These are phyloP conservation scores for Heracleum sosnowskyi DNA, from an alignment of 129 eudicot genomes.

Conservation along the genomic window DNA sequence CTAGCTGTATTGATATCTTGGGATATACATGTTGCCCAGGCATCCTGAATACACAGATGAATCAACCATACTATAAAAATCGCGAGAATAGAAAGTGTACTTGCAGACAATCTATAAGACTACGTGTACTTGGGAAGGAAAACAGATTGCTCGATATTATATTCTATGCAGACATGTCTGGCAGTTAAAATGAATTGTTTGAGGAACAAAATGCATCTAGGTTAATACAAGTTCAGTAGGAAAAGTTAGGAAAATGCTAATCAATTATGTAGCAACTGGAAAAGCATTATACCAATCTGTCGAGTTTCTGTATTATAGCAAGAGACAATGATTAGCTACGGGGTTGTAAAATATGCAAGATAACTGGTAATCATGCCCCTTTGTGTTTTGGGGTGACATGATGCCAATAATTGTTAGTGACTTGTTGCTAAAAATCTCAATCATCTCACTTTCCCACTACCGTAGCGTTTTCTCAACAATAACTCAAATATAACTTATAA, in stretches of 20 bases:
- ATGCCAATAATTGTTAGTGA: not conserved
- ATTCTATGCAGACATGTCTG: not conserved
- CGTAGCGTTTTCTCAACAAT: not conserved
- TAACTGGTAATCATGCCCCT: not conserved
- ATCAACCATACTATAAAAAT: not conserved
- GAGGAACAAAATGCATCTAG: not conserved
- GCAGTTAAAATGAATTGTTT: not conserved
- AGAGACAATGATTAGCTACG: not conserved
- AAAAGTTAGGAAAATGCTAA: not conserved
- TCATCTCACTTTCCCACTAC: not conserved
- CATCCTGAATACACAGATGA: constrained; percentile 37
- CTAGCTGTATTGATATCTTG: constrained; percentile 26
- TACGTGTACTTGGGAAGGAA: not conserved
- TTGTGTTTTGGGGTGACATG: not conserved
- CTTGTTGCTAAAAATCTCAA: not conserved
- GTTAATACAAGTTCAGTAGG: not conserved
- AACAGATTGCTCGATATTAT: not conserved
- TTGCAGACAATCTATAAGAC: not conserved
- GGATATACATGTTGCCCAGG: constrained; percentile 66
- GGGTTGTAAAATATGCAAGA: not conserved
- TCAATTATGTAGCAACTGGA: not conserved
- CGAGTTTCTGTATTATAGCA: not conserved
- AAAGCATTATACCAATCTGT: not conserved
- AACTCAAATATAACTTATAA: not conserved
- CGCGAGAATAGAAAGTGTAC: not conserved